Base-by-base conservation (phyloP, 2,329 filamentous ascomycete species). In the Metarhizium brunneum region DNA sequence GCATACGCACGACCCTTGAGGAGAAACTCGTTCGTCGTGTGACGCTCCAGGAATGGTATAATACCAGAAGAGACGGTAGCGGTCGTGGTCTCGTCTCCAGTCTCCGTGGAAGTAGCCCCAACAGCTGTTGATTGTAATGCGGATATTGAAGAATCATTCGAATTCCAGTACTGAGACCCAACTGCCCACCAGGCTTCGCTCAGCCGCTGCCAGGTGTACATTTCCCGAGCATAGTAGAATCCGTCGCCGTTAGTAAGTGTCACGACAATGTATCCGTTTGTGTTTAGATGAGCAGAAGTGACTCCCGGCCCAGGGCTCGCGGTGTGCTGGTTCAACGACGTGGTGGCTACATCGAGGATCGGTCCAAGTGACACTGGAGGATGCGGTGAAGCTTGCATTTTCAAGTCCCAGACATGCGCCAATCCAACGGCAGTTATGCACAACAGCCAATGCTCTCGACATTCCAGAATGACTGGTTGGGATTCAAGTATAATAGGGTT, bases 171-270 rank as follows among this genome's bases (percentile, higher is more conserved):
- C 68, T 99, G 94, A 63, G 90, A 95, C 18, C 92, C 92, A 0
- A 97, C 91, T 0, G 92, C 92, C 91, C 94, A 99, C 94, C 94
- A 99, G 2, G 90, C 82, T 68, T 99, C 95, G 2, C 91, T 95
- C n/a, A 99, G 78, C 10, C 92, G 85, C 70, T 97, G 92, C 94
- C 94, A 99, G 7, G 85, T 83, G 69, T 85, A 92, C 86, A 99
- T 88, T 18, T 81, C 79, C 0, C 87, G 82, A 2, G 89, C 89
- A 71, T 99, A 99, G 54, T 86, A 86, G 71, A 91, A 99, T 2
- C 94, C 94, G 64, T 99, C 92, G 20, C 94, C 94, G 63, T 96
- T 97, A 29, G 87, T 94, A 57, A 99, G 79, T 0, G 90, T 94
- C n/a, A 97, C 83, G 29, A 97, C 79, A 20, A 97, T 81, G 48